phyloP scores from a whole-genome alignment of 169 alveolate species.

The Eimeria zaria region DNA sequence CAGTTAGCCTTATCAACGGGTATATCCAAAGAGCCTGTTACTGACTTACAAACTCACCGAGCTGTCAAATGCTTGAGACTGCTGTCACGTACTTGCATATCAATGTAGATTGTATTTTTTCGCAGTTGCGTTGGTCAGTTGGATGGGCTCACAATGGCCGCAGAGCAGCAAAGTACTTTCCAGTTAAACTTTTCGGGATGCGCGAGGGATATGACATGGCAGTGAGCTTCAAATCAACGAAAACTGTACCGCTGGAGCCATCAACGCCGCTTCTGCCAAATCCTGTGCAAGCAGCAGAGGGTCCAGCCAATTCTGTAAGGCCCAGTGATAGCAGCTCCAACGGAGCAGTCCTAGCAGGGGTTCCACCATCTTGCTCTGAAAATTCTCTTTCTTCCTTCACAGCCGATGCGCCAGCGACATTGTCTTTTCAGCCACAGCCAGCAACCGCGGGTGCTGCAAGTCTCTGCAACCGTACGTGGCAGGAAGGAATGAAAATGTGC shows the following conservation, averaged over 20 bases:
- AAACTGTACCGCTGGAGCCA: conserved; percentile 21
- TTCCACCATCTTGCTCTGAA: background rate
- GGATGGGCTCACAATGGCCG: conserved; percentile 91
- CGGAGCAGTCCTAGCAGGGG: background rate
- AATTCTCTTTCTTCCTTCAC: background rate
- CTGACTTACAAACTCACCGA: background rate
- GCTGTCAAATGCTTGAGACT: background rate
- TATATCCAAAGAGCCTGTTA: background rate
- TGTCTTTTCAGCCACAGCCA: conserved; percentile 52
- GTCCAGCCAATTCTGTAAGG: background rate
- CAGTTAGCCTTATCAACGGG: background rate
- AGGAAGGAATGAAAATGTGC: background rate
- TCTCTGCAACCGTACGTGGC: conserved; percentile 31
- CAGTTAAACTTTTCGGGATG: conserved; percentile 89
- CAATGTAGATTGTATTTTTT: background rate
- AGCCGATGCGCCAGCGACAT: background rate
- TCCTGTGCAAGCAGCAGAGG: conserved; percentile 16
- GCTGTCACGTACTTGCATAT: background rate
- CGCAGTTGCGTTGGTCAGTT: conserved; percentile 91
- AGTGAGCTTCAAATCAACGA: conserved; percentile 85
- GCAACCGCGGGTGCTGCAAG: background rate
- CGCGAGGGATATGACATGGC: conserved; percentile 89
- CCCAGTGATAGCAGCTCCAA: background rate
- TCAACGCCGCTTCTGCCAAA: conserved; percentile 21
- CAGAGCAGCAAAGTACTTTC: conserved; percentile 90